Evolutionary conservation across 345 rosid genomes (phyloP).

Genomic region (Hibiscus trionum): DNA sequence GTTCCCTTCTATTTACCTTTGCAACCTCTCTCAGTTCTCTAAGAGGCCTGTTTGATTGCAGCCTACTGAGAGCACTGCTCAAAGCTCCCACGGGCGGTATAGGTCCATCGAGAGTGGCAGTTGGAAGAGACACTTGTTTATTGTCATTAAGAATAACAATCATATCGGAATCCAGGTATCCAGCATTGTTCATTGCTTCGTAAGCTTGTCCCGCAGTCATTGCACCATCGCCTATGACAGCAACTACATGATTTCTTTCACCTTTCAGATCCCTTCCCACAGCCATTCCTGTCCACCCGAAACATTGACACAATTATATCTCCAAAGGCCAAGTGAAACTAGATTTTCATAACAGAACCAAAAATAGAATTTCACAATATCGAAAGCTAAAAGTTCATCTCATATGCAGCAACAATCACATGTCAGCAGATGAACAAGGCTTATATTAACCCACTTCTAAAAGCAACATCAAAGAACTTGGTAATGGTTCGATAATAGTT

Average conservation of each 20-base stretch:
- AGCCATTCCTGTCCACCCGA: slow-evolving; percentile 69
- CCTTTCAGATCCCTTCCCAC: slow-evolving; percentile 91
- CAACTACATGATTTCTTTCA: slow-evolving; percentile 58
- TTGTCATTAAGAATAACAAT: slow-evolving; percentile 93
- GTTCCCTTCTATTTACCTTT: slow-evolving; percentile 40
- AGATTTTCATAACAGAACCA: too few relatives aligned
- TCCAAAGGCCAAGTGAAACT: neutral
- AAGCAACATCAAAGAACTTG: neutral
- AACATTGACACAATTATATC: neutral
- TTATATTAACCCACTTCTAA: neutral
- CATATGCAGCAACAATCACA: too few relatives aligned
- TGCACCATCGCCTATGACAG: slow-evolving; percentile 97
- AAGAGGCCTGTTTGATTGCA: slow-evolving; percentile 89
- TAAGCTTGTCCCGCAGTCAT: slow-evolving; percentile 99
- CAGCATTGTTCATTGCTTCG: slow-evolving; percentile 97
- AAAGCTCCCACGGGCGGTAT: slow-evolving; percentile 94
- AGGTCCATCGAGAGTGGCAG: slow-evolving; percentile 90
- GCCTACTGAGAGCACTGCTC: slow-evolving; percentile 89
- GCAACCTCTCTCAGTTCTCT: slow-evolving; percentile 96
- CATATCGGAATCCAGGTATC: slow-evolving; percentile 92
- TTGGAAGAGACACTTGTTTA: slow-evolving; percentile 93
- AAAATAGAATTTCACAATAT: neutral
- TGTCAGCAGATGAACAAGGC: too few relatives aligned
- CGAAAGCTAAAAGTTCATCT: neutral
- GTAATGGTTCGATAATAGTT: neutral